These are phyloP conservation scores for Xylaria sp. DNA, from an alignment of 2,329 filamentous ascomycete species.

Conservation along the genomic window DNA sequence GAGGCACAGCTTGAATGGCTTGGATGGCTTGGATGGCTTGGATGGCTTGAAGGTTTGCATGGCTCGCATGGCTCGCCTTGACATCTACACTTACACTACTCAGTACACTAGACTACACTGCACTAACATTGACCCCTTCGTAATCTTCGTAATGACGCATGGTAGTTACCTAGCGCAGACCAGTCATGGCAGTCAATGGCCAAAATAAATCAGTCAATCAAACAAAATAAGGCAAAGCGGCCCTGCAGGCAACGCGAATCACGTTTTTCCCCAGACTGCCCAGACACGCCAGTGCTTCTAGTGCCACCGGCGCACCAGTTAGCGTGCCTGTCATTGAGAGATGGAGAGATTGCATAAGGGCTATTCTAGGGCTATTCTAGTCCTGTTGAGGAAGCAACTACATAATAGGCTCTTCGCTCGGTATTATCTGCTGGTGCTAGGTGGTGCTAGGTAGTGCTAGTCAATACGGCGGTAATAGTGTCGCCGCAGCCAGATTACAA, in stretches of 20 bases:
- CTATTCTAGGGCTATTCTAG: too few relatives aligned
- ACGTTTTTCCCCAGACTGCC: slow-evolving; percentile 36
- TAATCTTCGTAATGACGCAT: not conserved
- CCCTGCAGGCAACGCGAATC: slow-evolving; percentile 35
- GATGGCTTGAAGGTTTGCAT: too few relatives aligned
- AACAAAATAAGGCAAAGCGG: slow-evolving; percentile 29
- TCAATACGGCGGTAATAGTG: not conserved
- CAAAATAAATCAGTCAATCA: slow-evolving; percentile 12
- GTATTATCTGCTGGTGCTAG: too few relatives aligned
- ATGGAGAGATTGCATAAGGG: slow-evolving; percentile 6
- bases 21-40: not conserved
- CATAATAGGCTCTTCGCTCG: not conserved
- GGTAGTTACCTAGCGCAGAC: not conserved
- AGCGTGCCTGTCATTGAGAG: not conserved
- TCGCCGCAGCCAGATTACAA: slow-evolving; percentile 13
- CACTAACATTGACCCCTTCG: too few relatives aligned
- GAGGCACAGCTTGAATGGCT: slow-evolving; percentile 14
- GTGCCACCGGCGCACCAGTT: slow-evolving; percentile 11
- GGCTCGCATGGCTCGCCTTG: not conserved
- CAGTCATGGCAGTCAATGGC: not conserved
- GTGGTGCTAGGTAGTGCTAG: too few relatives aligned
- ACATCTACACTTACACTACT: not conserved
- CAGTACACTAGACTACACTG: too few relatives aligned
- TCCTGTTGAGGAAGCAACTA: slow-evolving; percentile 6
- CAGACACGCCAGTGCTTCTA: slow-evolving; percentile 29